Conservation (phyloP, 495 filamentous ascomycete species). For the Delitschia confertaspora region DNA sequence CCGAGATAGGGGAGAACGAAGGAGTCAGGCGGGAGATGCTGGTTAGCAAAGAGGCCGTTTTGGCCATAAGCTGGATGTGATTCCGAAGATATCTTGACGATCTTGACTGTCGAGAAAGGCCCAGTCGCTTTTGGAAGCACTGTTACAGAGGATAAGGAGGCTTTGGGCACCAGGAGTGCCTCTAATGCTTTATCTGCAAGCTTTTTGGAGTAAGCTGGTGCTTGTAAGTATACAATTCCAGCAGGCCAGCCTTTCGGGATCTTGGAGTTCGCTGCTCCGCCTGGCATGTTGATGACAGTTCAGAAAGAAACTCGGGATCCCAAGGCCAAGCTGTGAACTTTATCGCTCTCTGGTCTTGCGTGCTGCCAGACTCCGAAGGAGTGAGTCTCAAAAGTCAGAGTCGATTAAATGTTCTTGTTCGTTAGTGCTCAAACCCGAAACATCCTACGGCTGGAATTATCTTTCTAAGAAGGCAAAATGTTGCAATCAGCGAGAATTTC, state of each 20-base stretch:
- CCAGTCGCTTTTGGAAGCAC: constrained; percentile 26
- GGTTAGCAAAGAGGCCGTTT: constrained; percentile 55
- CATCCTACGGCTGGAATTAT: no score
- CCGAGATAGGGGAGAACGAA: constrained; percentile 62
- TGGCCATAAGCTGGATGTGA: constrained; percentile 57
- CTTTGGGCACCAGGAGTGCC: constrained; percentile 31
- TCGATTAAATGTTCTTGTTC: no score
- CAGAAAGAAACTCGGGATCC: no score
- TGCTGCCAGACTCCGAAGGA: no score
- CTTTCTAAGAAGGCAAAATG: no score
- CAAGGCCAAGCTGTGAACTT: no score
- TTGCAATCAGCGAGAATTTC: no score
- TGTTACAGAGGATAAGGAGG: constrained; percentile 7
- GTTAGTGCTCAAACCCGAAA: no score
- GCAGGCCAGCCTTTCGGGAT: constrained; percentile 51
- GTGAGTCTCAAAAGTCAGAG: no score
- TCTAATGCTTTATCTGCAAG: constrained; percentile 21
- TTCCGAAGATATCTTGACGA: constrained; percentile 44
- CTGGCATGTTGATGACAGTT: neutral
- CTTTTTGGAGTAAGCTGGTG: constrained; percentile 42
- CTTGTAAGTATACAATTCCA: constrained; percentile 44
- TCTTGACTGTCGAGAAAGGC: constrained; percentile 43
- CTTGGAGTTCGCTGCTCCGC: neutral
- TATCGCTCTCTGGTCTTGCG: no score
- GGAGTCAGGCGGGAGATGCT: constrained; percentile 45